phyloP scores from a whole-genome alignment of 768 basidiomycete genomes.

The Serendipita indica region DNA sequence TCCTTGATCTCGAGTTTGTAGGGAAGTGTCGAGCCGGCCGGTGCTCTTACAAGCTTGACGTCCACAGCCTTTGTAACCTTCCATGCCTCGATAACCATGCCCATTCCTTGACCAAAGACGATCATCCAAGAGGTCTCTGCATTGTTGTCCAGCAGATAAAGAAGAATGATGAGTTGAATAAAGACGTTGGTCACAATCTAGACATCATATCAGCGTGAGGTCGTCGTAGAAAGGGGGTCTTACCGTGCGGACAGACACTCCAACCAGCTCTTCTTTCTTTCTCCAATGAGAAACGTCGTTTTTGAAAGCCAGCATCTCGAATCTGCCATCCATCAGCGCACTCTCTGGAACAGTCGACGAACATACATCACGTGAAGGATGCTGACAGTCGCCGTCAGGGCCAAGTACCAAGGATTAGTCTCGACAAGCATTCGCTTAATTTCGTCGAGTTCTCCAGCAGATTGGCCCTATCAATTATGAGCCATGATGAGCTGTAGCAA shows the following conservation, averaged over 20 bases:
- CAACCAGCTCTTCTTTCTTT: conserved; percentile 84
- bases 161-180: conserved; percentile 74
- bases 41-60: conserved; percentile 48
- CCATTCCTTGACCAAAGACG: conserved; percentile 70
- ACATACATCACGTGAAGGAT: conserved; percentile 75
- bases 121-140: conserved; percentile 98
- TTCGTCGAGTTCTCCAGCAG: conserved; percentile 73
- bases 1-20: conserved; percentile 78
- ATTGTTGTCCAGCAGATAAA: conserved; percentile 92
- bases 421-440: conserved; percentile 86
- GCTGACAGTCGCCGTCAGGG: conserved; percentile 69
- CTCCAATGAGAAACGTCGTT: conserved; percentile 93
- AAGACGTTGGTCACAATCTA: conserved; percentile 85
- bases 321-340: conserved; percentile 32
- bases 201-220: background rate
- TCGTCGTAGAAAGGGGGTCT: conserved; percentile 17
- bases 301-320: conserved; percentile 93
- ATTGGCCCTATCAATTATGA: conserved; percentile 27
- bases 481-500: background rate
- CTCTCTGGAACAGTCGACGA: background rate
- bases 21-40: conserved; percentile 53
- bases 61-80: conserved; percentile 91
- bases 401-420: conserved; percentile 80
- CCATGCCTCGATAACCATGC: conserved; percentile 82
- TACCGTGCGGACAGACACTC: conserved; percentile 73